Conservation (phyloP, 2,329 filamentous ascomycete species). For the Stachybotrys elegans region DNA sequence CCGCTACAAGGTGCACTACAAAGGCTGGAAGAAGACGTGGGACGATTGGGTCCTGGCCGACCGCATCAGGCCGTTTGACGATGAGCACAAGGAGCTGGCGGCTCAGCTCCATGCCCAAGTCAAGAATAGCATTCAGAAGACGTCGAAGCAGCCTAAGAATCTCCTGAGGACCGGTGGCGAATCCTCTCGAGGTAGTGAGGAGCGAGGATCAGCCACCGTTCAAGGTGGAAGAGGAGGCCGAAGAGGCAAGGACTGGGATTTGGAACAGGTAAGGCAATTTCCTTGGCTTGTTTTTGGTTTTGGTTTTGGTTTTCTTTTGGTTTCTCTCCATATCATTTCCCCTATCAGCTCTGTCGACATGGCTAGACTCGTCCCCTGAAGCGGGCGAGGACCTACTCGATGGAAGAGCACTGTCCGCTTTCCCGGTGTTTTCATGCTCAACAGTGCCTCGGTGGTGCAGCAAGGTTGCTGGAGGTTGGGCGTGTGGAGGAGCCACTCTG, state of each 20-base stretch:
- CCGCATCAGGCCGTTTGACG: conserved; percentile 87
- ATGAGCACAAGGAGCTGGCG: conserved; percentile 91
- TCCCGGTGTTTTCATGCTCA: too few species aligned
- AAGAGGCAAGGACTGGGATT: conserved; percentile 72
- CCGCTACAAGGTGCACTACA: conserved; percentile 94
- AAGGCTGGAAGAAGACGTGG: conserved; percentile 99
- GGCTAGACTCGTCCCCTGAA: too few species aligned
- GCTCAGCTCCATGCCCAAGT: conserved; percentile 65
- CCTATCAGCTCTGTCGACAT: too few species aligned
- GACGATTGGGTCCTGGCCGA: conserved; percentile 97
- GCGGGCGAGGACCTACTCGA: too few species aligned
- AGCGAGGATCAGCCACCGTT: conserved; percentile 59
- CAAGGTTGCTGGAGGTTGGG: too few species aligned
- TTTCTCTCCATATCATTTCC: too few species aligned
- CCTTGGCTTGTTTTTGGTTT: conserved; percentile 11
- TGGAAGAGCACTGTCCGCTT: too few species aligned
- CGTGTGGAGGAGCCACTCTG: too few species aligned
- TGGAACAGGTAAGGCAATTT: conserved; percentile 64
- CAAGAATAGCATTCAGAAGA: conserved; percentile 51
- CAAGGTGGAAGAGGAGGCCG: conserved; percentile 64
- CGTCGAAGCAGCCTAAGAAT: conserved; percentile 50
- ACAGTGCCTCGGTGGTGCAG: too few species aligned
- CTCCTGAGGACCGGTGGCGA: conserved; percentile 32
- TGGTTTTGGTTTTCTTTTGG: conserved; percentile 3
- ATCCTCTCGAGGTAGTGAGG: conserved; percentile 68